Base-by-base conservation (phyloP, 495 filamentous ascomycete species). In the Penicillium parvum region DNA sequence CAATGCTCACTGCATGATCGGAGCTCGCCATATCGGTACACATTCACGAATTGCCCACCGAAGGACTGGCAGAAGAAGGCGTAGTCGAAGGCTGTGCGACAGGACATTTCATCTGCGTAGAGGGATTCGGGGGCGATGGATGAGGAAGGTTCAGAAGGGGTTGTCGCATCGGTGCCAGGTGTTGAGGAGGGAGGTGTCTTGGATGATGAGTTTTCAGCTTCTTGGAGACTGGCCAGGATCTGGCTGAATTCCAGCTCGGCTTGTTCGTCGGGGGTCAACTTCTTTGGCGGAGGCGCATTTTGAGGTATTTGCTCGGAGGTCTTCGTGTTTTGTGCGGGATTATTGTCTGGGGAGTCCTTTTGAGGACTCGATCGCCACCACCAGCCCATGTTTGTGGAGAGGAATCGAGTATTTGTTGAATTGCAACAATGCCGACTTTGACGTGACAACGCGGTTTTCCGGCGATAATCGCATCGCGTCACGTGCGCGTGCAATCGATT, bases 11-110 rank as follows among this genome's bases (percentile, higher is more conserved):
- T 69, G 72, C 92, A 98, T 7, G 76, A 70, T 2, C 82, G 78
- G 33, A 92, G 49, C 28, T 60, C 64, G 41, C 92, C 92, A 62
- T 86, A 82, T 28, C 92, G 85, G 75, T 98, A 98, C 6, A 97
- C 72, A 49, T 83, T 78, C 48, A 81, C 74, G 68, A 90, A 92
- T 59, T 96, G 88, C 0, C 90, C 86, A 17, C 90, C 92, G 3
- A 94, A 74, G 0, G 88, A 90, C 56, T 92, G 85, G 76, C 92
- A 98, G 78, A 96, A 88, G 77, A 86, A 97, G 37, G 94, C 90
- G 37, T 78, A 74, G 73, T 98, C 92, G 74, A 98, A 98, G 57
- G 88, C 83, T 36, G 79, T 68, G 41, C 87, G 81, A 74, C 92
- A 98, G 59, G 85, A 91, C 81, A 96, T 89, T 46, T 69, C 82